These are phyloP conservation scores for Chytriomyces sp. DNA, from an alignment of 192 early-diverging fungal genomes.

Conservation along the genomic window DNA sequence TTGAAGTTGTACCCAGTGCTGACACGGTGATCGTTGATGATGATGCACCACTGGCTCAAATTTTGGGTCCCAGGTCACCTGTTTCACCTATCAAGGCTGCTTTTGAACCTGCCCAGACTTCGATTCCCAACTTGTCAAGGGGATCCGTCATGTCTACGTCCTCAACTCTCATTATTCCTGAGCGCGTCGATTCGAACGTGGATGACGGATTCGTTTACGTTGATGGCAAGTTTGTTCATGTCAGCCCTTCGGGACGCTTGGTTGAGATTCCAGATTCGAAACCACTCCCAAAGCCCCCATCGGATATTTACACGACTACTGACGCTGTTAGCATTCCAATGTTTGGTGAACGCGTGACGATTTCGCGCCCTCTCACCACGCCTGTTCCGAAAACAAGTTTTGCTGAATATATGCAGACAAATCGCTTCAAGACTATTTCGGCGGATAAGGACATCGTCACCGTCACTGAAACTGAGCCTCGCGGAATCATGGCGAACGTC, in stretches of 20 bases:
- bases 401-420: neutral
- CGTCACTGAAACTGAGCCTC: too few species aligned
- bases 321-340: neutral
- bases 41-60: neutral
- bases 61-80: neutral
- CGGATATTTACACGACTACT: neutral
- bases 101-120: conserved; percentile 1
- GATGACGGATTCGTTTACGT: conserved; percentile 20
- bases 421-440: neutral
- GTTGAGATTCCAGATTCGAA: neutral
- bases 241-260: neutral
- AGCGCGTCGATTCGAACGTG: conserved; percentile 10
- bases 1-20: too few species aligned
- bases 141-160: neutral
- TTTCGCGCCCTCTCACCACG: neutral
- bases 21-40: neutral
- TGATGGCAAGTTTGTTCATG: conserved; percentile 9
- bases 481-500: too few species aligned
- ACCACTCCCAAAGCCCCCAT: neutral
- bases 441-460: too few species aligned
- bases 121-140: too few species aligned
- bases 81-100: too few species aligned
- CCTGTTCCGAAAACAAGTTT: neutral
- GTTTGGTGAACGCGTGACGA: neutral
- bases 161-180: conserved; percentile 1